A percentile compares a stretch with the other conserved stretches of the same genome.
Conservation (phyloP, 2,329 filamentous ascomycete genomes). For the Alternaria metachromatica region DNA sequence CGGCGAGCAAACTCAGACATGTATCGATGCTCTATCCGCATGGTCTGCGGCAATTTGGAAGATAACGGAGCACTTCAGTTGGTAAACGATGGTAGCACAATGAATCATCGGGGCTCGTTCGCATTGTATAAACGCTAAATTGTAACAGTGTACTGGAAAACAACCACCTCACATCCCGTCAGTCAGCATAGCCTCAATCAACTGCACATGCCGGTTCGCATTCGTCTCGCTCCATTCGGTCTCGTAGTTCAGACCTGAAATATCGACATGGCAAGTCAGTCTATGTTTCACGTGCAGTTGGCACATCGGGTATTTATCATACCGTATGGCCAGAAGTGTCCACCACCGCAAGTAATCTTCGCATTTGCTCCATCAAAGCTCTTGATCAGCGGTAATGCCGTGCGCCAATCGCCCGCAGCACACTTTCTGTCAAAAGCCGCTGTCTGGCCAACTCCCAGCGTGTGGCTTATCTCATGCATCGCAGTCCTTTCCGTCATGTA, state of each 20-base stretch:
- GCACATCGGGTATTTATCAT: background rate
- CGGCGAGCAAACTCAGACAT: background rate
- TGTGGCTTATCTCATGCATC: conserved; percentile 46
- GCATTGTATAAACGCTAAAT: background rate
- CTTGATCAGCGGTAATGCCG: conserved; percentile 39
- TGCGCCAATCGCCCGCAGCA: conserved; percentile 39
- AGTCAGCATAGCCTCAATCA: conserved; percentile 43
- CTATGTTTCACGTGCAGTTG: background rate
- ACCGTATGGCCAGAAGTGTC: conserved; percentile 45
- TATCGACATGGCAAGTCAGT: background rate
- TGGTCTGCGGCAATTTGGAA: background rate
- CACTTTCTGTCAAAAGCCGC: conserved; percentile 40
- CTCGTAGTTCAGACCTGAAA: conserved; percentile 38
- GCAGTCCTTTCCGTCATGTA: conserved; percentile 47
- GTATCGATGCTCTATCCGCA: background rate
- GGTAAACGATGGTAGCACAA: background rate
- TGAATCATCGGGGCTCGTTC: background rate
- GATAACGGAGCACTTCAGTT: background rate
- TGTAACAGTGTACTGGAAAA: background rate
- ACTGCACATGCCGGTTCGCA: conserved; percentile 41
- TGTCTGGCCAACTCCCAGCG: conserved; percentile 44
- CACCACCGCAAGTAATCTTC: conserved; percentile 42
- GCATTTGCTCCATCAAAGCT: conserved; percentile 39
- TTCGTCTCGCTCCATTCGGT: conserved; percentile 47
- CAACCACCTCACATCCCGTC: conserved; percentile 34